Evolutionary conservation across 768 basidiomycete genomes (phyloP).

Genomic region (Hemileccinum rubropunctum): DNA sequence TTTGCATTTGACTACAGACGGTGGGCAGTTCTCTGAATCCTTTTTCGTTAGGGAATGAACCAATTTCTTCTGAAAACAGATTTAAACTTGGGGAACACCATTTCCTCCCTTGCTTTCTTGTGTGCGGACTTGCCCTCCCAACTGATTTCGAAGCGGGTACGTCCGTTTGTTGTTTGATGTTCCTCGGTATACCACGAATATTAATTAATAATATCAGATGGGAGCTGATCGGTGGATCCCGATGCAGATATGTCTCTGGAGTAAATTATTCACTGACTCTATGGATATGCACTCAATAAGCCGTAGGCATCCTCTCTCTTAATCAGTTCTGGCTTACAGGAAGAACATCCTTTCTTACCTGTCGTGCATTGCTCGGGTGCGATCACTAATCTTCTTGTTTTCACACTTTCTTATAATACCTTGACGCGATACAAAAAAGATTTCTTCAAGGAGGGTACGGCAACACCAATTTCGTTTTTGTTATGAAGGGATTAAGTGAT

Average conservation of each 20-base stretch:
- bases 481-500: background rate
- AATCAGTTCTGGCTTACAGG: conserved; percentile 57
- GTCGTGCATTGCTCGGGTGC: conserved; percentile 47
- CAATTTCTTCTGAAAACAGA: conserved; percentile 30
- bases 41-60: background rate
- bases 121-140: conserved; percentile 64
- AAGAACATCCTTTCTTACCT: conserved; percentile 46
- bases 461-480: background rate
- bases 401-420: background rate
- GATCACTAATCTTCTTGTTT: background rate
- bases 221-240: conserved; percentile 68
- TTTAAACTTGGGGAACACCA: conserved; percentile 54
- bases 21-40: conserved; percentile 9
- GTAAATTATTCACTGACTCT: conserved; percentile 11
- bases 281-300: background rate
- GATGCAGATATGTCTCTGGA: conserved; percentile 55
- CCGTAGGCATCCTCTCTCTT: conserved; percentile 40
- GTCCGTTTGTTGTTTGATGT: conserved; percentile 3
- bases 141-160: conserved; percentile 55
- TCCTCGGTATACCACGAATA: no score
- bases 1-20: conserved; percentile 50
- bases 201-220: conserved; percentile 32
- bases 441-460: conserved; percentile 45
- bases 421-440: no score
- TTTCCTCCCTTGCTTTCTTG: conserved; percentile 51